Evolutionary conservation across 2,329 filamentous ascomycete species (phyloP), one percentile per base, ranked within the genome.

Genomic region (Fusarium virguliforme): DNA sequence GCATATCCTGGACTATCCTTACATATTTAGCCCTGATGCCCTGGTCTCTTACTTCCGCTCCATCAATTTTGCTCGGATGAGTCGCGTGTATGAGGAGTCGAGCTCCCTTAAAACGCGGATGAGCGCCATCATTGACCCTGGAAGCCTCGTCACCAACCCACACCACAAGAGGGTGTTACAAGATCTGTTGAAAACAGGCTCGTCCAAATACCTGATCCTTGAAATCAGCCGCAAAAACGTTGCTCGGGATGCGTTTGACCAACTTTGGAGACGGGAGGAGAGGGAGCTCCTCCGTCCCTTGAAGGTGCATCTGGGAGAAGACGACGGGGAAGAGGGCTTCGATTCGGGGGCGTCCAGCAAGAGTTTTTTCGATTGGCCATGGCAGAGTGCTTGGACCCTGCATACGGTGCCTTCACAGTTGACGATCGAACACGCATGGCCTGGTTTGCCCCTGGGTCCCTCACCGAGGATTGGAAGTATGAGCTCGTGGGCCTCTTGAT

Each of bases 281-380:
- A 87, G 92, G 37, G 94, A 98, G 81, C 84, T 98, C 4, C 84
- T 95, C 76, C 89, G 94, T 28, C 96, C 96, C 1, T 83, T 99
- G 35, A 97, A 97, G 76, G 91, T 99, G 8, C 91, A 94, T 56
- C 88, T 98, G 63, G 94, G 94, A 4, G 92, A 94, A 77, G 91
- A 94, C 35, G 86, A 86, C 59, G 94, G 94, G 32, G 96, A 98
- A 79, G 91, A 97, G 78, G 96, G 96, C 0, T 89, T 97, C 35
- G 96, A 99, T 79, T 94, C 95, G 54, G 96, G 46, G 96, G 96
- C 69, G 95, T 99, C 1, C 95, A 98, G 75, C 95, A 97, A 78
- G 96, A 99, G 71, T 98, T 97, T 79, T 98, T 99, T 82, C 90
- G 94, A 15, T 82, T 98, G 30, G 90, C 93, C 18, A 90, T 98